Evolutionary conservation across 108 stramenopile genomes (phyloP), one percentile per base, ranked within the genome.

Genomic region (Cyclotella choctawhatcheeana): DNA sequence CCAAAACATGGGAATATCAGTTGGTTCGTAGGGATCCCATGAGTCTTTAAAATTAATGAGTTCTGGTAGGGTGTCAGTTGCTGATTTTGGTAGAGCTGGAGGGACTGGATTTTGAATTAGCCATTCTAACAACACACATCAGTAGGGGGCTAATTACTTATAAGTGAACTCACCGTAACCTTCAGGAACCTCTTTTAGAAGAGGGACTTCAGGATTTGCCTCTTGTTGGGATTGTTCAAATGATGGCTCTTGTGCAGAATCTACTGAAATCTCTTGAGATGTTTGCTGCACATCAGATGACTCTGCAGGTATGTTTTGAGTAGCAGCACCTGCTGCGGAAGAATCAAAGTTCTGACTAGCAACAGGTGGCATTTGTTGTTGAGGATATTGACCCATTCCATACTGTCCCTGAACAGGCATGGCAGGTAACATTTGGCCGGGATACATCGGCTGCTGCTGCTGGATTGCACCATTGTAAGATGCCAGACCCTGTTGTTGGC

Each of bases 1-100:
- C 77, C 76, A 85, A 29, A 82, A 85, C 27, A 84, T 64, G 30
- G 85, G 83, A 43, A 71, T 82, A 44, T 81, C 82, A 13, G 68
- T 79, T 12, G 43, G 24, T 22, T 73, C 74, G 51, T 67, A 84
- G 29, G 85, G 82, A 40, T 82, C 80, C 83, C 80, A 86, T 2
- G 82, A 52, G 55, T 86, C 83, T 33, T 80, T 84, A 50, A 82
- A 82, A 37, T 78, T 72, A 44, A 34, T 48, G 3, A 85, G 67
- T 31, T 58, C 75, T 17, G 21, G 27, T 45, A 76, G 45, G 47
- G 69, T 17, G 44, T 47, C 58, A 16, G 24, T 32, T 58, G 18
- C 55, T 0, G 64, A 24, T 45, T 33, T 33, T 18, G n/a, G n/a
- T n/a, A n/a, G n/a, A n/a, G 51, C 47, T 48, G 47, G 47, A 55